These are phyloP conservation scores for Favolaschia claudopus DNA, from an alignment of 768 basidiomycete species.

Conservation along the genomic window DNA sequence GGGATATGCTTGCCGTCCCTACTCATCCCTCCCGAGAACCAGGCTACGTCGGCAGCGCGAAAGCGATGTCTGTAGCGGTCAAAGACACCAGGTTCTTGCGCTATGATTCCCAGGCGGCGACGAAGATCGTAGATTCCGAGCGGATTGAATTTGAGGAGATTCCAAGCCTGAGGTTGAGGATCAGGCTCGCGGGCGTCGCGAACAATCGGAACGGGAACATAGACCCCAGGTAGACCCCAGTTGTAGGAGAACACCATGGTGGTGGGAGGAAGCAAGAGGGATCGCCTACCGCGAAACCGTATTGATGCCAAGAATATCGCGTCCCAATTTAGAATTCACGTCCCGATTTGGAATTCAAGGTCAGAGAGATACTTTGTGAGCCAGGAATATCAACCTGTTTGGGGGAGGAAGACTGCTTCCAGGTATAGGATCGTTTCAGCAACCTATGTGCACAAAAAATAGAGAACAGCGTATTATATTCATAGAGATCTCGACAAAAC, in stretches of 20 bases:
- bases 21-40: not conserved
- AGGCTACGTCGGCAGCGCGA: not conserved
- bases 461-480: too few relatives aligned
- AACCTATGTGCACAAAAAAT: too few relatives aligned
- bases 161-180: not conserved
- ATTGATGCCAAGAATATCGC: too few relatives aligned
- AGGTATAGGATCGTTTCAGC: too few relatives aligned
- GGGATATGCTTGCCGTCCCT: not conserved
- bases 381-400: too few relatives aligned
- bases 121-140: slow-evolving; percentile 7
- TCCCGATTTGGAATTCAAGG: not conserved
- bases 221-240: not conserved
- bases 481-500: too few relatives aligned
- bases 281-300: not conserved
- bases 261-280: not conserved
- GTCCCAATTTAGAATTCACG: not conserved
- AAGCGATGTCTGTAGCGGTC: not conserved
- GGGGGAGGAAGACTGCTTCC: too few relatives aligned
- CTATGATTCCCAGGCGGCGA: not conserved
- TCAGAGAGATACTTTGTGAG: too few relatives aligned
- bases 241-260: not conserved
- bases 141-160: not conserved
- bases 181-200: not conserved
- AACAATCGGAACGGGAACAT: not conserved
- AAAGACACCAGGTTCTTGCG: not conserved